These are phyloP conservation scores for Gracilaria vermiculophylla DNA, from an alignment of 23 red algal genomes.

Conservation along the genomic window DNA sequence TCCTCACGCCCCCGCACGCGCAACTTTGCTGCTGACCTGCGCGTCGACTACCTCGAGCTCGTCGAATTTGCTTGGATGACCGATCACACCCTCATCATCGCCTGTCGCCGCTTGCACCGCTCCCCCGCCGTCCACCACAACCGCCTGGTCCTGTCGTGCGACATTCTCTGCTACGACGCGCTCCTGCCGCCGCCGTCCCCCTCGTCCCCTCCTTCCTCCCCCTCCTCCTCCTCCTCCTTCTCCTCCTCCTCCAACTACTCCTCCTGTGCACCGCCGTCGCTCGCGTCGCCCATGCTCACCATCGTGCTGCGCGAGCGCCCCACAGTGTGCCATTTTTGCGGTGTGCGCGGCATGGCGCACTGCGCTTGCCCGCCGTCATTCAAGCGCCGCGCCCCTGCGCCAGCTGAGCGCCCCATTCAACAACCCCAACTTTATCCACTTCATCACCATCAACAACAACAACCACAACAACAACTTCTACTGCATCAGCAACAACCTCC, in stretches of 20 bases:
- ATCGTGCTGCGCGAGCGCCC: constrained; percentile 41
- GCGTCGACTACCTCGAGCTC: constrained; percentile 33
- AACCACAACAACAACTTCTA: background rate
- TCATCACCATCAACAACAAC: background rate
- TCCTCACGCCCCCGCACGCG: constrained; percentile 11
- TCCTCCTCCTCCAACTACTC: too few relatives aligned
- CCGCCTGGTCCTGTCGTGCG: constrained; percentile 23
- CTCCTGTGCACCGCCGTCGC: background rate
- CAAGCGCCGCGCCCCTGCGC: constrained; percentile 14
- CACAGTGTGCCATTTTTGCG: constrained; percentile 55
- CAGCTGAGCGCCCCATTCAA: background rate
- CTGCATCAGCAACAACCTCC: too few relatives aligned
- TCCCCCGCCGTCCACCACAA: background rate
- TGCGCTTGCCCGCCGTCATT: constrained; percentile 45
- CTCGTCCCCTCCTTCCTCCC: too few relatives aligned
- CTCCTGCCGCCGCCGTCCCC: constrained; percentile 8
- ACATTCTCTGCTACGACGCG: constrained; percentile 46
- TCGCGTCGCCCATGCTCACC: constrained; percentile 14
- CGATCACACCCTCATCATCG: constrained; percentile 47
- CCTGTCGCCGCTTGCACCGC: constrained; percentile 35
- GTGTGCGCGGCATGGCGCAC: constrained; percentile 20
- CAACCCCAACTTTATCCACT: background rate
- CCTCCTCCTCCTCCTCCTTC: too few relatives aligned
- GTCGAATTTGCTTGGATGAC: constrained; percentile 67
- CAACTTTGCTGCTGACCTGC: constrained; percentile 63